phyloP scores from a whole-genome alignment of 371 early-diverging fungal genomes.

The Saksenaea oblongispora region DNA sequence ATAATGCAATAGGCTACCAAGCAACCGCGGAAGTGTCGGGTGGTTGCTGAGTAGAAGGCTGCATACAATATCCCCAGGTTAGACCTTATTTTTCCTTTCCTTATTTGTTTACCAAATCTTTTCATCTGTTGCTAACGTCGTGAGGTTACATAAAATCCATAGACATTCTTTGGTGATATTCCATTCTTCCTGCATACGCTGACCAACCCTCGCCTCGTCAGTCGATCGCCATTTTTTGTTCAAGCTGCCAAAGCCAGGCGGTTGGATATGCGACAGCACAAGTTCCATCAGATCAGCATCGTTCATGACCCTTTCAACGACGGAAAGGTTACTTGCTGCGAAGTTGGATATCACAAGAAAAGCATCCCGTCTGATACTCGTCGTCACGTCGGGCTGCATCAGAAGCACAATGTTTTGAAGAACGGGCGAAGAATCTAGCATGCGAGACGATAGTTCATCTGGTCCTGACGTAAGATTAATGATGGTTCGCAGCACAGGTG shows the following conservation, averaged over 20 bases:
- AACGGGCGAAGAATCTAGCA: constrained; percentile 42
- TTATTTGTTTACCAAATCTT: constrained; percentile 24
- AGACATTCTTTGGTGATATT: constrained; percentile 54
- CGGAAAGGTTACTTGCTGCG: constrained; percentile 47
- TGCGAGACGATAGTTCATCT: constrained; percentile 31
- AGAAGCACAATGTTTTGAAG: constrained; percentile 21
- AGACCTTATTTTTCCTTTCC: constrained; percentile 3
- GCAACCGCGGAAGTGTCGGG: constrained; percentile 11
- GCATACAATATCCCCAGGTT: not conserved
- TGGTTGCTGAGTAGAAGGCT: constrained; percentile 23
- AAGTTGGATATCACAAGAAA: constrained; percentile 56
- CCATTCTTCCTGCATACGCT: constrained; percentile 48
- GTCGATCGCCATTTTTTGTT: constrained; percentile 16
- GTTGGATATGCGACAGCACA: constrained; percentile 34
- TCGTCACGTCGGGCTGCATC: constrained; percentile 18
- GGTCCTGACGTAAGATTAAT: constrained; percentile 63
- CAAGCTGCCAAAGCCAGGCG: constrained; percentile 27
- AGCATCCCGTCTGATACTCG: constrained; percentile 47
- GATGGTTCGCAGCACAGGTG: constrained; percentile 42
- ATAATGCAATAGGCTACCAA: constrained; percentile 19
- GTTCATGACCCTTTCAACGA: constrained; percentile 42
- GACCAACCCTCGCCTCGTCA: constrained; percentile 5
- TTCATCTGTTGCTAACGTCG: constrained; percentile 40
- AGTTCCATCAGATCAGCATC: constrained; percentile 39
- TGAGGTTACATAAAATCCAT: constrained; percentile 57